Conservation (phyloP, 148 eudicot genomes). For the Talinum fruticosum region DNA sequence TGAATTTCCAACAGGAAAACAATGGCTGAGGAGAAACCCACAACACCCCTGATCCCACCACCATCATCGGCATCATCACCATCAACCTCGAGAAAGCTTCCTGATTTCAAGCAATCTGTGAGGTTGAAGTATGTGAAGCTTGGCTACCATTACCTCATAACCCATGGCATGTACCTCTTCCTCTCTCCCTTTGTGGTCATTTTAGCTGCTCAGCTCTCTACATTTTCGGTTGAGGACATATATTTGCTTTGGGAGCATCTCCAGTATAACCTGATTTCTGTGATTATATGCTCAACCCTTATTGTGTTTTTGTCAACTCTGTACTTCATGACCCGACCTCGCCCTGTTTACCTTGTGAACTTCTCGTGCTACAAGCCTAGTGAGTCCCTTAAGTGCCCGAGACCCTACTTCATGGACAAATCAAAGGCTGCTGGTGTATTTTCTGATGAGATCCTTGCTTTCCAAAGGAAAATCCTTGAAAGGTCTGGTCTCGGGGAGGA, state of each 20-base stretch:
- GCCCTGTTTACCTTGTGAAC: slow-evolving; percentile 19
- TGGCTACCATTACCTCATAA: slow-evolving; percentile 9
- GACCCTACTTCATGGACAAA: background rate
- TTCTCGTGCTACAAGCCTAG: slow-evolving; percentile 21
- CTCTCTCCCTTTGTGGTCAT: slow-evolving; percentile 4
- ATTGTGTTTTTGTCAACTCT: background rate
- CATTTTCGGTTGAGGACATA: background rate
- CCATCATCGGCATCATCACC: background rate
- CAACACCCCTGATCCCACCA: background rate
- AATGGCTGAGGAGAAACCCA: slow-evolving; percentile 8
- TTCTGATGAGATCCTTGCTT: slow-evolving; percentile 9
- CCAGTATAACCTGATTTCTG: background rate
- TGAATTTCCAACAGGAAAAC: background rate
- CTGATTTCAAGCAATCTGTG: slow-evolving; percentile 13
- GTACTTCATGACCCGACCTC: slow-evolving; percentile 1
- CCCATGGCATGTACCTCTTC: slow-evolving; percentile 13
- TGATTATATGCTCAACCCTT: background rate
- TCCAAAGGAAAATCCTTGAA: slow-evolving; percentile 19
- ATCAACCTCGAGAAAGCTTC: background rate
- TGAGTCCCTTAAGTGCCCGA: background rate
- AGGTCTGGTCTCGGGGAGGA: slow-evolving; percentile 22
- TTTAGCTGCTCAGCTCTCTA: slow-evolving; percentile 3
- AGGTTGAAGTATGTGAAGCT: slow-evolving; percentile 11
- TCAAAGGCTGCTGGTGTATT: background rate
- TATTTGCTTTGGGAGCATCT: background rate